These are phyloP conservation scores for Annulohypoxylon bovei DNA, from an alignment of 495 filamentous ascomycete genomes.

Conservation along the genomic window DNA sequence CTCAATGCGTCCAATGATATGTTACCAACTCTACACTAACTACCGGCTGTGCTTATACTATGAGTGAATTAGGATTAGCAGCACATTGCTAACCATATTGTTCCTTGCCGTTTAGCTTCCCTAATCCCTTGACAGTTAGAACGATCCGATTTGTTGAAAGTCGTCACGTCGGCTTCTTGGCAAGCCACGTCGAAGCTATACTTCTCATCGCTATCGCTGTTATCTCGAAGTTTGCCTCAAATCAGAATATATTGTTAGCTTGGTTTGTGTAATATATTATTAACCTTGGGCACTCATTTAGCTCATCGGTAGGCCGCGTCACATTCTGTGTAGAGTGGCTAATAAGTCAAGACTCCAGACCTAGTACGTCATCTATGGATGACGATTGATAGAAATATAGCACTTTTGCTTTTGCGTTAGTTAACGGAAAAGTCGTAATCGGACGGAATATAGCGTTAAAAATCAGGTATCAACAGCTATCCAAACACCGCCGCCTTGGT, in stretches of 20 bases:
- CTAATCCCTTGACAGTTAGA: neutral
- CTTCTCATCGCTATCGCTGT: neutral
- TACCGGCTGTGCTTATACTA: neutral
- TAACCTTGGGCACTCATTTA: neutral
- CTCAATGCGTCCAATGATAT: neutral
- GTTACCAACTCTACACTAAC: neutral
- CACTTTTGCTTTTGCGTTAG: neutral
- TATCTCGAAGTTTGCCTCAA: neutral
- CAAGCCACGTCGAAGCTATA: constrained; percentile 25
- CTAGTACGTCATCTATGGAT: neutral
- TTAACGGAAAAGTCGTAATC: neutral
- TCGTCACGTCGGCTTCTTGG: constrained; percentile 9
- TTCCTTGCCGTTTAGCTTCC: neutral
- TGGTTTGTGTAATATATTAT: neutral
- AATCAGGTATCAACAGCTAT: neutral
- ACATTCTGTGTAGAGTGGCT: neutral
- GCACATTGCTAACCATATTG: neutral
- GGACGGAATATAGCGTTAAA: neutral
- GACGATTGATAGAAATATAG: neutral
- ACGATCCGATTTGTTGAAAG: constrained; percentile 12
- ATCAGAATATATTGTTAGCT: neutral
- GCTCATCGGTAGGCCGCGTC: constrained; percentile 25
- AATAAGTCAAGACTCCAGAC: neutral
- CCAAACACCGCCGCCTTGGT: neutral
- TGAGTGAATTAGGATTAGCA: neutral